Evolutionary conservation across 2,329 filamentous ascomycete genomes (phyloP), one percentile per base, ranked within the genome.

Genomic region (Ilyonectria robusta): DNA sequence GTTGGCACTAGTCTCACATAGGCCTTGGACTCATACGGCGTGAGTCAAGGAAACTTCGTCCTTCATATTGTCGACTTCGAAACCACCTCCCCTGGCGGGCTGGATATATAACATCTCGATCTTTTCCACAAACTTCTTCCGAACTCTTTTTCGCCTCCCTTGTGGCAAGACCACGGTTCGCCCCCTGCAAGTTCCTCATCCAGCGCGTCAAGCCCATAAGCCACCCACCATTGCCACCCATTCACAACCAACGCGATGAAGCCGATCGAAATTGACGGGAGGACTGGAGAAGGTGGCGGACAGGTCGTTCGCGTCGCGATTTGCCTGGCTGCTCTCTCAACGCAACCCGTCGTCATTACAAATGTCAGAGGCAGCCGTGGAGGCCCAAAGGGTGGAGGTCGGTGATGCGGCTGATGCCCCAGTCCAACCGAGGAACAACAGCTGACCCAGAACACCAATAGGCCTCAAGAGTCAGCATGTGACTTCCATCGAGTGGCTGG

Each of bases 391-490:
- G 68, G 75, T 17, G 77, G 78, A 65, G 78, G 79, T 81, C 44
- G 47, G 73, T 72, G 35, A 44, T 62, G 33, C 10, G 13, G 37
- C 44, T 40, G 26, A 26, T 26, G 26, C 31, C 15, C 40, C 13
- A 15, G 13, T 47, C 26, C 33, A 33, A 11, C 15, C 29, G 10
- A 44, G 13, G 31, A 35, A 21, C 44, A 37, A 26, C 47, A 13
- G 61, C 31, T 47, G n/a, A 58, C 17, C 10, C n/a, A 44, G 15
- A 35, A 58, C 58, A 37, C 33, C 29, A 33, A 6, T 66, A 88
- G 89, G 89, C 29, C 82, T 91, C 35, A 90, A 89, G 73, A 83
- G 84, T 1, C 89, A 92, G 71, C 89, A 91, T 70, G 84, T 89
- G 31, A 81, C 88, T 0, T 82, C 87, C 2, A 84, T 91, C 9